Conservation (phyloP, 140 eudicot genomes). For the Senecio squalidus region DNA sequence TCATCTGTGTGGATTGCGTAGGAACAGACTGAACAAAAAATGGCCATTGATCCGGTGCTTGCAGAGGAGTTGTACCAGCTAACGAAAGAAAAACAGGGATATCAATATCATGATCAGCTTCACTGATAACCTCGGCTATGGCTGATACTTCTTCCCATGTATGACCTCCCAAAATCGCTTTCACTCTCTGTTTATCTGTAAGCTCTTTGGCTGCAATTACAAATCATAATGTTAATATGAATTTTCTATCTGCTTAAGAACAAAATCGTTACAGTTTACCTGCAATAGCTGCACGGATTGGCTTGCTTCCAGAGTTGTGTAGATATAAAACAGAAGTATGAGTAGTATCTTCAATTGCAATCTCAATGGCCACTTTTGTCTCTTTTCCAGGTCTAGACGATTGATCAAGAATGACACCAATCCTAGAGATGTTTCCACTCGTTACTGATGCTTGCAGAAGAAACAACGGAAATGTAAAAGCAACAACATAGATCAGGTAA, state of each 20-base stretch:
- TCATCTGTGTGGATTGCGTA: conserved; percentile 36
- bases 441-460: conserved; percentile 10
- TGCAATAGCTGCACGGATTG: conserved; percentile 36
- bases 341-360: conserved; percentile 39
- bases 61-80: conserved; percentile 20
- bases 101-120: background rate
- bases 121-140: conserved; percentile 35
- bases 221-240: background rate
- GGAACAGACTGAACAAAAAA: conserved; percentile 41
- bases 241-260: background rate
- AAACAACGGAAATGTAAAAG: conserved; percentile 5
- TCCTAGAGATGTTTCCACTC: conserved; percentile 7
- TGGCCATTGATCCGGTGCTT: conserved; percentile 37
- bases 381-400: conserved; percentile 47
- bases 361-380: conserved; percentile 43
- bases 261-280: conserved; percentile 26
- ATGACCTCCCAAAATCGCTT: conserved; percentile 43
- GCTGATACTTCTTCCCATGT: conserved; percentile 48
- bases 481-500: conserved; percentile 7
- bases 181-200: conserved; percentile 29
- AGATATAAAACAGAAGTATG: conserved; percentile 19
- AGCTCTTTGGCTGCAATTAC: conserved; percentile 45
- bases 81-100: conserved; percentile 41
- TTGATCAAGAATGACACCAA: conserved; percentile 50
- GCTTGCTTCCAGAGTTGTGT: conserved; percentile 34